phyloP scores from a whole-genome alignment of 2,329 filamentous ascomycete genomes.

The Fusarium robinianum region DNA sequence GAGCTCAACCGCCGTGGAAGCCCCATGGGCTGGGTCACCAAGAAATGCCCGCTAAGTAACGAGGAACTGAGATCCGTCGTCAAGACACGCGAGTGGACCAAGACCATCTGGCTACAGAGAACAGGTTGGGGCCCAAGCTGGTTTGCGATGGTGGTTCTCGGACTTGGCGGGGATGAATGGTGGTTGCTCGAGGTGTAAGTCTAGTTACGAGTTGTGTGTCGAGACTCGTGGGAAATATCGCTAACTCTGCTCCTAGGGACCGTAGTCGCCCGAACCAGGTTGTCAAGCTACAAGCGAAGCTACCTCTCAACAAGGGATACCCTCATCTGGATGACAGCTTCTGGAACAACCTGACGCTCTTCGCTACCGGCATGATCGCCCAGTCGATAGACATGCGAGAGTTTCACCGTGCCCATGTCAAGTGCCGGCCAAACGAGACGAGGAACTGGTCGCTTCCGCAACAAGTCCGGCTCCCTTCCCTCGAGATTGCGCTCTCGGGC shows the following conservation, averaged over 20 bases:
- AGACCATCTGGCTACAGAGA: conserved; percentile 70
- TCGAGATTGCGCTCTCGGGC: conserved; percentile 55
- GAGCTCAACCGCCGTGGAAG: conserved; percentile 64
- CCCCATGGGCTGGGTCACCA: conserved; percentile 66
- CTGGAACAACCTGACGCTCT: conserved; percentile 57
- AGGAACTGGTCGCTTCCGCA: conserved; percentile 47
- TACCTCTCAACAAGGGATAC: conserved; percentile 51
- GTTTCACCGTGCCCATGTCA: conserved; percentile 51
- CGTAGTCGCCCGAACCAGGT: conserved; percentile 32
- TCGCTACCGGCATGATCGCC: conserved; percentile 56
- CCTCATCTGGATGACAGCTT: conserved; percentile 54
- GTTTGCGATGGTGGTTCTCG: conserved; percentile 72
- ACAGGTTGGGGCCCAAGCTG: conserved; percentile 73
- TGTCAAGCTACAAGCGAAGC: conserved; percentile 42
- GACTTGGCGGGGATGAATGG: conserved; percentile 76
- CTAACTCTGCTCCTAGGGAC: conserved; percentile 34
- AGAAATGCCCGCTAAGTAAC: conserved; percentile 52
- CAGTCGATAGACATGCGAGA: conserved; percentile 55
- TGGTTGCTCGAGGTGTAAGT: conserved; percentile 71
- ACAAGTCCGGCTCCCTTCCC: conserved; percentile 52
- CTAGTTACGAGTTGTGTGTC: background rate
- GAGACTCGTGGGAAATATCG: background rate
- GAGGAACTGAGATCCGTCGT: conserved; percentile 64
- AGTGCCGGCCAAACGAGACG: conserved; percentile 42
- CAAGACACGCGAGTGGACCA: conserved; percentile 66